Evolutionary conservation across 2,329 filamentous ascomycete genomes (phyloP).

Genomic region (Paracorniculantispora psalliotae): DNA sequence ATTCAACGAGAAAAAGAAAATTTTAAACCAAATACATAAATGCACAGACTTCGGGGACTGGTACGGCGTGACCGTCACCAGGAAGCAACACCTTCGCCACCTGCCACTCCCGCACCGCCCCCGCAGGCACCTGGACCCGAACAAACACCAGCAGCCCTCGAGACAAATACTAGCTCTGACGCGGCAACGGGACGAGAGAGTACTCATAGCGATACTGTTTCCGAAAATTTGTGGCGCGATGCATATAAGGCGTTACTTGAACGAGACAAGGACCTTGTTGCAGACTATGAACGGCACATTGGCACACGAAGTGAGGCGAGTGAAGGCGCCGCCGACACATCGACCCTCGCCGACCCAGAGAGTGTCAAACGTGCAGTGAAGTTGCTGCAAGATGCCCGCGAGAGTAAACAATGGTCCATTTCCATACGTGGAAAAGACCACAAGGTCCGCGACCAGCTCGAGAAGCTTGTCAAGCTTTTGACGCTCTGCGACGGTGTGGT

Average conservation of each 20-base stretch:
- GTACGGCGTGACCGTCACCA: too few relatives aligned
- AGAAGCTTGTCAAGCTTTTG: slow-evolving; percentile 5
- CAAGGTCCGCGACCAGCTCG: background rate
- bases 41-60: too few relatives aligned
- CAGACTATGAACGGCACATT: background rate
- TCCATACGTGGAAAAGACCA: background rate
- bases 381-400: background rate
- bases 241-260: background rate
- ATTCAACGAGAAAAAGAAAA: too few relatives aligned
- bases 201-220: too few relatives aligned
- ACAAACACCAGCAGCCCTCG: too few relatives aligned
- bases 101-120: too few relatives aligned
- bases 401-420: background rate
- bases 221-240: background rate
- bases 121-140: too few relatives aligned
- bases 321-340: background rate
- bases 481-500: background rate
- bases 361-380: background rate
- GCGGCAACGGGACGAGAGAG: too few relatives aligned
- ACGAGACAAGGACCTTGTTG: background rate
- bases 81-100: too few relatives aligned
- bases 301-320: background rate
- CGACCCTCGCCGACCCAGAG: background rate
- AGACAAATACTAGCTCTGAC: too few relatives aligned
- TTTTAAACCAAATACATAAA: too few relatives aligned